phyloP scores from a whole-genome alignment of 345 rosid species.

The Salix brachista region DNA sequence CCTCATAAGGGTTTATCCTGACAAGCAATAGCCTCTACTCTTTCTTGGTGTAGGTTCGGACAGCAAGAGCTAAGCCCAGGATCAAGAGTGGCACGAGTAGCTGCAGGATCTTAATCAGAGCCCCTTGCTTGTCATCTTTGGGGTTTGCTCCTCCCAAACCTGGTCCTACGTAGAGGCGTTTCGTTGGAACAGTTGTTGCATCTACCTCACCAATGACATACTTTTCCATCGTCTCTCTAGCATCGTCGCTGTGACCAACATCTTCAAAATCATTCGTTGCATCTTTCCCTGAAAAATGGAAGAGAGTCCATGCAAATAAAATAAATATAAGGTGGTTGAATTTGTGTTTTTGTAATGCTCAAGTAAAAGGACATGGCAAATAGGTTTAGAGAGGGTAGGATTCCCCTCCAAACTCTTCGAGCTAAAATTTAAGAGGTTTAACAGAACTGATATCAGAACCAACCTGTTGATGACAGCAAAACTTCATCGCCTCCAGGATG shows the following conservation, averaged over 20 bases:
- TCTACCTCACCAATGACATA: conserved; percentile 78
- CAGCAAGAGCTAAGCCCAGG: conserved; percentile 69
- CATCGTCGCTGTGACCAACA: conserved; percentile 90
- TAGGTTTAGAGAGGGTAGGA: neutral
- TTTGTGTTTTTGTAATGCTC: neutral
- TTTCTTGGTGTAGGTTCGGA: conserved; percentile 79
- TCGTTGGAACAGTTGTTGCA: conserved; percentile 49
- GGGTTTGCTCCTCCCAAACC: conserved; percentile 41
- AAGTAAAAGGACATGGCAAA: neutral
- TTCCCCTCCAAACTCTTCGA: neutral
- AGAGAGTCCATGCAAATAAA: neutral
- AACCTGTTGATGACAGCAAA: conserved; percentile 85
- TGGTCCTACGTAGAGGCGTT: conserved; percentile 49
- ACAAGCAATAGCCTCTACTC: conserved; percentile 38
- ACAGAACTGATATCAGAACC: neutral
- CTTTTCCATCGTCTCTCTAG: conserved; percentile 71
- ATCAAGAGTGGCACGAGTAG: conserved; percentile 83
- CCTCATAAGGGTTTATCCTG: neutral
- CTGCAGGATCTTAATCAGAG: conserved; percentile 73
- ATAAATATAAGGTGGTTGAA: neutral
- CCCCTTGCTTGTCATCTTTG: conserved; percentile 59
- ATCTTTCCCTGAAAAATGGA: conserved; percentile 59
- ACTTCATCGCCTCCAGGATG: conserved; percentile 99
- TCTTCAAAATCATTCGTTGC: conserved; percentile 93
- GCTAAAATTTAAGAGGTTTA: neutral